Percentiles rank a stretch among this genome's conserved stretches.
phyloP scores from a whole-genome alignment of 208 protist species.

The Phytomonas sp. region DNA sequence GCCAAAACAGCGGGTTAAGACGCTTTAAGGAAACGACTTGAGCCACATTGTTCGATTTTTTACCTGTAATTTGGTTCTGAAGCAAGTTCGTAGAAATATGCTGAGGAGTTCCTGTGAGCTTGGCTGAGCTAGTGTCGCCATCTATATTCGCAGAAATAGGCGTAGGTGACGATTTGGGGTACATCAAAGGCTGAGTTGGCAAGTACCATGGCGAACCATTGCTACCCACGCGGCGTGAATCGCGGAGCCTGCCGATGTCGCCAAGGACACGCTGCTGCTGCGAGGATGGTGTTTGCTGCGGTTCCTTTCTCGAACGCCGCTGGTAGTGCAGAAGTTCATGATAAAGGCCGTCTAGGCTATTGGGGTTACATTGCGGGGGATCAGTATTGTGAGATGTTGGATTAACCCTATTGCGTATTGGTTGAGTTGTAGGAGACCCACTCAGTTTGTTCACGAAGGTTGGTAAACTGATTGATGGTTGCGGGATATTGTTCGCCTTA shows the following conservation, averaged over 20 bases:
- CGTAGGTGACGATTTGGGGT: neutral
- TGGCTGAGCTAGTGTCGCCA: neutral
- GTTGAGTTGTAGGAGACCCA: neutral
- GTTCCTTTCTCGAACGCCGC: slow-evolving; percentile 2
- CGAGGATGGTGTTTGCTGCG: neutral
- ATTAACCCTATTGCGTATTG: neutral
- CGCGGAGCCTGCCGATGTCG: neutral
- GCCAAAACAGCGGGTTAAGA: neutral
- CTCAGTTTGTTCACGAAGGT: neutral
- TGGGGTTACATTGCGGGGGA: slow-evolving; percentile 1
- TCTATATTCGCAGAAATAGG: neutral
- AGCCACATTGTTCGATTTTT: neutral
- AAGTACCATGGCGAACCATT: neutral
- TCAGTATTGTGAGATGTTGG: neutral
- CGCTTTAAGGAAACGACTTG: neutral
- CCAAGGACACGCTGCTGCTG: neutral
- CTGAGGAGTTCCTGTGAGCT: neutral
- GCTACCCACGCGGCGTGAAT: neutral
- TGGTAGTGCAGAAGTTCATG: slow-evolving; percentile 33
- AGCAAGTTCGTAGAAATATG: neutral
- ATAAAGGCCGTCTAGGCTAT: slow-evolving; percentile 26
- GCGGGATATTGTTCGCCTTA: neutral
- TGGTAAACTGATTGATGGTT: neutral
- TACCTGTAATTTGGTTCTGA: neutral
- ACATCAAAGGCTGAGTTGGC: neutral